Evolutionary conservation across 805 yeast genomes (phyloP).

Genomic region (Zygotorulaspora florentina): DNA sequence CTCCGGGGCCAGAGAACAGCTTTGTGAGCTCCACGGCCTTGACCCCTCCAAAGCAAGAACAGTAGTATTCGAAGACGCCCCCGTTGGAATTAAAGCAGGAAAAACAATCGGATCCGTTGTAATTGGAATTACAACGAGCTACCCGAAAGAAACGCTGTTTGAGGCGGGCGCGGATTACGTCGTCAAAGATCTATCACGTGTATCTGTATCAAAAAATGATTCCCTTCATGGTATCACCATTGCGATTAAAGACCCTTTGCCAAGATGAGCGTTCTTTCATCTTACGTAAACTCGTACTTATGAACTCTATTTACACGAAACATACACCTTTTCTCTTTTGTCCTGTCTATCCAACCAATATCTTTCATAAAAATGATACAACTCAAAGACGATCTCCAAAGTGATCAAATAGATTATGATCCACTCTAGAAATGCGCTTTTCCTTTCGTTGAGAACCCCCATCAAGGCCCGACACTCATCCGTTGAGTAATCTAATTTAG

Average conservation of each 20-base stretch:
- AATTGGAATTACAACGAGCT: slow-evolving; percentile 73
- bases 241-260: slow-evolving; percentile 14
- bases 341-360: slow-evolving; percentile 20
- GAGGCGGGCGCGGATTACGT: slow-evolving; percentile 76
- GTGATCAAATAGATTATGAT: slow-evolving; percentile 77
- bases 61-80: slow-evolving; percentile 82
- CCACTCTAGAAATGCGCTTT: slow-evolving; percentile 78
- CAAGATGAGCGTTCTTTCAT: neutral
- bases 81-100: slow-evolving; percentile 77
- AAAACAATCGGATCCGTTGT: slow-evolving; percentile 70
- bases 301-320: neutral
- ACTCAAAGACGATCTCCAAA: slow-evolving; percentile 81
- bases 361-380: slow-evolving; percentile 65
- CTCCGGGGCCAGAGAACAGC: slow-evolving; percentile 48
- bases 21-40: slow-evolving; percentile 39
- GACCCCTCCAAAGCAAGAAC: slow-evolving; percentile 27
- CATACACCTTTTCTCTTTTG: neutral
- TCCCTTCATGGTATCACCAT: slow-evolving; percentile 11
- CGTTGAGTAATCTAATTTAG: slow-evolving; percentile 84
- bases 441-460: slow-evolving; percentile 69
- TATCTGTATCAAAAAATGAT: slow-evolving; percentile 17
- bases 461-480: slow-evolving; percentile 81
- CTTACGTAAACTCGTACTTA: neutral
- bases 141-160: slow-evolving; percentile 56
- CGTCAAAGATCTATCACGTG: slow-evolving; percentile 54